Conservation (phyloP, 23 red algal species). For the Gracilariopsis chorda region DNA sequence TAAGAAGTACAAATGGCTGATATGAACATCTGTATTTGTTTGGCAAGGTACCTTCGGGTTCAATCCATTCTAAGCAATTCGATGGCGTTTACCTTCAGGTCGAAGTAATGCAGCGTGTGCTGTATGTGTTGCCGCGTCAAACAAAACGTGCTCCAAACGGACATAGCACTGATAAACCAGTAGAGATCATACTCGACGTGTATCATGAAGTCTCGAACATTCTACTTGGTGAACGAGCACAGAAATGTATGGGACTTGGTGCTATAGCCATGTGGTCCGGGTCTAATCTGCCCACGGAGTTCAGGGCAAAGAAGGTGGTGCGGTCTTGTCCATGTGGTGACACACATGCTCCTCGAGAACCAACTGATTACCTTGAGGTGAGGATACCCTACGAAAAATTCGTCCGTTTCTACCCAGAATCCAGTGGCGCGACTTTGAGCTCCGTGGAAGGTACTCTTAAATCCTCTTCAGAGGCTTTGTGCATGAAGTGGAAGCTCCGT, state of each 20-base stretch:
- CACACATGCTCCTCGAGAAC: conserved; percentile 1
- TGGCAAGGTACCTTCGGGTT: conserved; percentile 46
- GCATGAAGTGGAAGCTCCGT: conserved; percentile 52
- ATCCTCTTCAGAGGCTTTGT: conserved; percentile 33
- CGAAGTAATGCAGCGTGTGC: conserved; percentile 40
- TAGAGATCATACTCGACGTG: conserved; percentile 35
- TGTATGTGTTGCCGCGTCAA: conserved; percentile 64
- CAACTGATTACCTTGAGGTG: conserved; percentile 74
- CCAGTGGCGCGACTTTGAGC: conserved; percentile 55
- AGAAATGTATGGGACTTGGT: background rate
- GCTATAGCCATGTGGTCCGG: no score
- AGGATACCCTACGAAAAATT: conserved; percentile 56
- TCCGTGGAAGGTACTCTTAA: conserved; percentile 68
- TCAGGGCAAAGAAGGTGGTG: conserved; percentile 49
- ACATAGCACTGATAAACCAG: background rate
- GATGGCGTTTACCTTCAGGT: conserved; percentile 55
- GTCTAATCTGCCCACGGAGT: background rate
- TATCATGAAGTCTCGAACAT: conserved; percentile 20
- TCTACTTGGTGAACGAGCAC: background rate
- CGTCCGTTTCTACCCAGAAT: background rate
- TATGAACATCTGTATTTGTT: conserved; percentile 67
- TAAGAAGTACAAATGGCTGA: no score
- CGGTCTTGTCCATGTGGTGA: conserved; percentile 55
- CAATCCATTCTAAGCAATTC: background rate
- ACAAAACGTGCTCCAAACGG: background rate